Evolutionary conservation across 106 monocot species (phyloP), one percentile per base, ranked within the genome.

Genomic region (Xerophyta viscosa): DNA sequence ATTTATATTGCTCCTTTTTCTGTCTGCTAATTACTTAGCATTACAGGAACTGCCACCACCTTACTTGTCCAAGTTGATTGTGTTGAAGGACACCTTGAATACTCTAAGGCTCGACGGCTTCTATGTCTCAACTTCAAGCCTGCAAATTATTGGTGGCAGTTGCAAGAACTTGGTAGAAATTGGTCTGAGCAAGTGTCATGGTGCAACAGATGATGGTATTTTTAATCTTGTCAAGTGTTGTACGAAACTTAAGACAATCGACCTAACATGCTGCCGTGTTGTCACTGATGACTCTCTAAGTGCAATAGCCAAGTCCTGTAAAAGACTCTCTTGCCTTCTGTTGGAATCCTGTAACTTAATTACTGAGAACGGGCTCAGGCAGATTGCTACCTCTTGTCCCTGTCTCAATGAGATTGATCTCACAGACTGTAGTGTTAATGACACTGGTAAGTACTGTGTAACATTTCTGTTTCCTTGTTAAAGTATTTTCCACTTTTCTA

Each of bases 221-320:
- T 57, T 46, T 20, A 53, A 66, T 29, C 83, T 93, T 6, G 77
- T 72, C 30, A 51, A 61, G 6, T 33, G 42, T 25, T 87, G 87
- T 58, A 27, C 27, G 21, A 17, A 64, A 53, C 52, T 93, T 31
- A 80, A 37, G 30, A 58, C 56, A 1, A 54, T 93, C 46, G 87
- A 93, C 63, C 74, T 93, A 43, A 87, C 87, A 2, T 93, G 92
- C 56, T 93, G 87, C 58, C 71, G 45, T 66, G 60, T 71, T 5
- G 43, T 93, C 52, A 87, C 83, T 0, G 83, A 93, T 36, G 37
- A 52, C 41, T 47, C 74, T 27, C 68, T 93, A 25, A 45, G 20
- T 49, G 59, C 76, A 8, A 77, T 93, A 41, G 73, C 72, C 9
- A 57, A 61, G 10, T 48, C 56, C 18, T 84, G 87, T 53, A 84